Base-by-base conservation (phyloP, 208 protist genomes). In the Leishmania tropica region DNA sequence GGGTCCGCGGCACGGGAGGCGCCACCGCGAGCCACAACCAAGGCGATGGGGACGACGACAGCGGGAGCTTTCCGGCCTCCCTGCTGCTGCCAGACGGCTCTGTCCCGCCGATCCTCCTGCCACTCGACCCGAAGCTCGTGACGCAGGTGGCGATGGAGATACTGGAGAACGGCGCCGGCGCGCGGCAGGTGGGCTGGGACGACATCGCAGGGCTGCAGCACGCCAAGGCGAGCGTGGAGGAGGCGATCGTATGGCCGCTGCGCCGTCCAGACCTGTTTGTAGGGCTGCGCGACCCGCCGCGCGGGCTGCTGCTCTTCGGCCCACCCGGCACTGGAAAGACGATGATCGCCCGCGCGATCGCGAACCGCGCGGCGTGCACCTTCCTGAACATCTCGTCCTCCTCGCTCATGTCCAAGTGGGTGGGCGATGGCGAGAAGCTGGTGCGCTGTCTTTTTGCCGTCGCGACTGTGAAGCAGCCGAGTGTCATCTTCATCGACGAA, bases 401-500 rank as follows among this genome's bases (percentile, higher is more conserved):
- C n/a, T 88, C 88, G 15, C 86, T 99, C 37, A 98, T 96, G 86
- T 95, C 87, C 21, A 98, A 98, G 88, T 98, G 91, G 92, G 81
- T 96, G 78, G 97, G 97, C 45, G 97, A 99, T 24, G 89, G 92
- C 6, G 95, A 98, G 85, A 97, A 98, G 84, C 82, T 98, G 62
- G 94, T 99, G 51, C 91, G 93, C 51, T 92, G 90, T 77, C 79
- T 99, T 31, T 98, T 99, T 87, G 92, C 92, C 48, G 90, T 98
- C 47, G 97, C 97, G 19, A 89, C 83, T 5, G 86, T 95, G 54
- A 90, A 92, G 78, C 90, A 97, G 78, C 96, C 96, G 21, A 89
- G 88, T 56, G 94, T 98, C 51, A 94, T 99, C 48, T 99, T 99
- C 81, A 96, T 99, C 70, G 97, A 99, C 77, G 97, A 99, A 83